phyloP scores from a whole-genome alignment of 352 stramenopile genomes.

The Peronospora destructor region DNA sequence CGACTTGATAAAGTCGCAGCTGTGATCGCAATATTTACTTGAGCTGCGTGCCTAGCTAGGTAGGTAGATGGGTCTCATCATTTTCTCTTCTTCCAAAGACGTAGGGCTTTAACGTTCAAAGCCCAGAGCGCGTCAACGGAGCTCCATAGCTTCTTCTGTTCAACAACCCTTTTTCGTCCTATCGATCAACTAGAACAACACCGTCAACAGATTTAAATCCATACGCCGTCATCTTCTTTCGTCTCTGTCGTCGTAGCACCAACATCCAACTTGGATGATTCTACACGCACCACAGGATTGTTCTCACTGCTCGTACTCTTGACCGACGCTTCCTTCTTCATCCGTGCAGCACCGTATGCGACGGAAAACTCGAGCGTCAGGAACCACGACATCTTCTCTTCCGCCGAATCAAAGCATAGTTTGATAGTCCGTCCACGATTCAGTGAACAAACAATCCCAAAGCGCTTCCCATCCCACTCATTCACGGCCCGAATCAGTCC shows the following conservation, averaged over 20 bases:
- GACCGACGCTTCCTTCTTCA: constrained; percentile 63
- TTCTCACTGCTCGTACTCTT: constrained; percentile 33
- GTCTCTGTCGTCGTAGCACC: constrained; percentile 10
- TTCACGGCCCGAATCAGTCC: constrained; percentile 57
- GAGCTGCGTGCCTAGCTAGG: constrained; percentile 16
- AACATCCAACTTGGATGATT: constrained; percentile 34
- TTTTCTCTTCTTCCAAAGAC: constrained; percentile 5
- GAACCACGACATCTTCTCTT: constrained; percentile 83
- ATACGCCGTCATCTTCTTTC: constrained; percentile 55
- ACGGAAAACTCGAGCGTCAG: constrained; percentile 71
- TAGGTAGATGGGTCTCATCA: constrained; percentile 11
- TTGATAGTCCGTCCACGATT: constrained; percentile 68
- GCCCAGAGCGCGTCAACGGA: constrained; percentile 13
- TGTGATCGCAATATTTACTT: constrained; percentile 29
- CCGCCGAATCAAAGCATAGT: constrained; percentile 68
- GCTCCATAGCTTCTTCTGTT: constrained; percentile 7
- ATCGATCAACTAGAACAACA: neutral
- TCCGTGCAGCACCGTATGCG: constrained; percentile 52
- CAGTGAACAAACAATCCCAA: constrained; percentile 58
- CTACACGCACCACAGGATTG: constrained; percentile 34
- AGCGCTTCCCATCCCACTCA: constrained; percentile 75
- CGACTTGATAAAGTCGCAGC: constrained; percentile 14
- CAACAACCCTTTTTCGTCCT: constrained; percentile 1
- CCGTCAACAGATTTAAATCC: constrained; percentile 40
- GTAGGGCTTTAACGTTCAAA: constrained; percentile 1